Evolutionary conservation across 2,329 filamentous ascomycete genomes (phyloP).

Genomic region (Calonectria ilicicola): DNA sequence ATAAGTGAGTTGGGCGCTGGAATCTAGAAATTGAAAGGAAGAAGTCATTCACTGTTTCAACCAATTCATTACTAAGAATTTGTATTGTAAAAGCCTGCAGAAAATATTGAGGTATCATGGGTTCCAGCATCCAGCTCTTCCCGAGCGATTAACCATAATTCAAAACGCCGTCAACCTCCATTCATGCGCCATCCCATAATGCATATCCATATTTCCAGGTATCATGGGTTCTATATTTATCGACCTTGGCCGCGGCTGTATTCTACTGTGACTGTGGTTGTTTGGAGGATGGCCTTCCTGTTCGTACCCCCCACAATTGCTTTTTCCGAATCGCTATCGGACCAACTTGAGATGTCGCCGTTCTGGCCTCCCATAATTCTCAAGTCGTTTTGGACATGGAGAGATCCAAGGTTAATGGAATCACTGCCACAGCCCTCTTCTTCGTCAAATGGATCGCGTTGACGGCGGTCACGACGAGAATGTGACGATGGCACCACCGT

Average conservation of each 20-base stretch:
- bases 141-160: neutral
- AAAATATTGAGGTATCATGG: neutral
- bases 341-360: constrained; percentile 29
- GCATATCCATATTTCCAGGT: neutral
- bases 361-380: constrained; percentile 26
- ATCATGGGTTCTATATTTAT: neutral
- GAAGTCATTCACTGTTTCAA: neutral
- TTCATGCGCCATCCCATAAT: neutral
- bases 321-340: constrained; percentile 37
- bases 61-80: neutral
- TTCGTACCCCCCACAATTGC: constrained; percentile 24
- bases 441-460: constrained; percentile 38
- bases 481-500: constrained; percentile 22
- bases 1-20: neutral
- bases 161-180: neutral
- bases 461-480: constrained; percentile 30
- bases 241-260: constrained; percentile 23
- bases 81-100: neutral
- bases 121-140: neutral
- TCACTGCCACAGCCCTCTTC: constrained; percentile 22
- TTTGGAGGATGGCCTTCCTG: constrained; percentile 37
- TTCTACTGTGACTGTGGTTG: constrained; percentile 38
- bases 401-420: constrained; percentile 21
- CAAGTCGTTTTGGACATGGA: constrained; percentile 23
- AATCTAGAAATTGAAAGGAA: neutral